A percentile compares a stretch with the other conserved stretches of the same genome.
Evolutionary conservation across 176 grass and related monocot genomes (phyloP).

Genomic region (Aegilops umbellulata): DNA sequence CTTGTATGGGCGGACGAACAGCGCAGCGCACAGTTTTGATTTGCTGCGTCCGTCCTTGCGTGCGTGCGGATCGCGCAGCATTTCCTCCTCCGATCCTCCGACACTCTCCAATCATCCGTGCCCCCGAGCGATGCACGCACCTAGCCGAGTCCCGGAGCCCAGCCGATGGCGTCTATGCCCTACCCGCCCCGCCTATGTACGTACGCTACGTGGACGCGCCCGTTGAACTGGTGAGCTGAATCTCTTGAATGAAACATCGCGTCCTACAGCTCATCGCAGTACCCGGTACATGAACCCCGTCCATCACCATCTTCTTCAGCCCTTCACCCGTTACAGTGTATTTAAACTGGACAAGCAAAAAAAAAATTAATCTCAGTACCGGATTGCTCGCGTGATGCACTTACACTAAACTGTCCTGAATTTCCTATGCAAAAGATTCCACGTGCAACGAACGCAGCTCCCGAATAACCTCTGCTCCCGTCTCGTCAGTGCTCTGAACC

Average conservation of each 20-base stretch:
- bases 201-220: neutral
- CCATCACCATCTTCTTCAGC: neutral
- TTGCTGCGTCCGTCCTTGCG: constrained; percentile 22
- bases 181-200: neutral
- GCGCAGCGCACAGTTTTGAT: neutral
- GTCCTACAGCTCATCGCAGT: neutral
- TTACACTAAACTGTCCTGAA: neutral
- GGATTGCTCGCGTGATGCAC: neutral
- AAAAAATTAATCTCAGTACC: neutral
- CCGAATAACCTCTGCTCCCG: neutral
- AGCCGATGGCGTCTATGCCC: neutral
- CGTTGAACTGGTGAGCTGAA: neutral
- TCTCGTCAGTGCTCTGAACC: neutral
- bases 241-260: neutral
- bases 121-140: neutral
- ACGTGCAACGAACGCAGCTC: neutral
- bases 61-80: constrained; percentile 32
- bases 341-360: neutral
- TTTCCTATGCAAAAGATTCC: neutral
- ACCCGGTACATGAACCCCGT: neutral
- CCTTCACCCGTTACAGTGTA: neutral
- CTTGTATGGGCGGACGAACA: too few relatives aligned
- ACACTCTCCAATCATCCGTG: neutral
- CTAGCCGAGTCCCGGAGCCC: neutral
- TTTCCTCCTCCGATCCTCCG: neutral